These are phyloP conservation scores for Sporothrix protearum DNA, from an alignment of 2,329 filamentous ascomycete species.

Conservation along the genomic window DNA sequence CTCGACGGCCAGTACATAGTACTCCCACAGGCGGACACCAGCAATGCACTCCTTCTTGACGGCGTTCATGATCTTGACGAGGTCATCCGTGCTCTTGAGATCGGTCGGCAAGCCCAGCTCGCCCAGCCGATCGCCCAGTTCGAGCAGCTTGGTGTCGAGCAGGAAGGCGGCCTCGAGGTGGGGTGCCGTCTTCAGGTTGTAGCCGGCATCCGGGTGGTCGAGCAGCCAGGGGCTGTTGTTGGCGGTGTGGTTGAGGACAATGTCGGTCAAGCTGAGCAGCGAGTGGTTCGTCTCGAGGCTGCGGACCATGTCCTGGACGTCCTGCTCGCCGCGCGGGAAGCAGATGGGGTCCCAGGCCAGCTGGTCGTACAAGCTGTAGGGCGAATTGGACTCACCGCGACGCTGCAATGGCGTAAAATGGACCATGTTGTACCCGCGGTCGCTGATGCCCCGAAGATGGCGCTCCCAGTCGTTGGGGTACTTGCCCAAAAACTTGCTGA, in stretches of 20 bases:
- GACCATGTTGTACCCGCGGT: constrained; percentile 96
- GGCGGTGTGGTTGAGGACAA: constrained; percentile 97
- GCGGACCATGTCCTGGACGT: constrained; percentile 70
- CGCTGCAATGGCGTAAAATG: constrained; percentile 94
- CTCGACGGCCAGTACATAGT: constrained; percentile 79
- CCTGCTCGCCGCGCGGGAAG: constrained; percentile 81
- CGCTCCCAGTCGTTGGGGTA: constrained; percentile 88
- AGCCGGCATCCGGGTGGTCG: constrained; percentile 91
- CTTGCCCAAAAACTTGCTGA: constrained; percentile 97
- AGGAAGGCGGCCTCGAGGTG: constrained; percentile 64
- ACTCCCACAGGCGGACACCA: constrained; percentile 84
- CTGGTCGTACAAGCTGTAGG: constrained; percentile 95
- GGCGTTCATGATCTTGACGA: constrained; percentile 76
- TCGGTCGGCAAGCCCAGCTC: constrained; percentile 71
- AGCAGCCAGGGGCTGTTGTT: constrained; percentile 93
- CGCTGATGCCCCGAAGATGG: constrained; percentile 81
- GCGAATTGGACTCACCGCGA: constrained; percentile 87
- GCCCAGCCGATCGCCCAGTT: constrained; percentile 71
- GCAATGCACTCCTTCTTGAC: constrained; percentile 78
- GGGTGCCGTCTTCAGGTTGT: constrained; percentile 88
- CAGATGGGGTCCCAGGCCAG: constrained; percentile 74
- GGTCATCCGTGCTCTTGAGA: constrained; percentile 66
- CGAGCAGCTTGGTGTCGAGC: constrained; percentile 61
- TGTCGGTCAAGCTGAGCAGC: constrained; percentile 85
- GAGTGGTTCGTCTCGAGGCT: constrained; percentile 83